phyloP scores from a whole-genome alignment of 768 basidiomycete genomes.

The Naganishia randhawae region DNA sequence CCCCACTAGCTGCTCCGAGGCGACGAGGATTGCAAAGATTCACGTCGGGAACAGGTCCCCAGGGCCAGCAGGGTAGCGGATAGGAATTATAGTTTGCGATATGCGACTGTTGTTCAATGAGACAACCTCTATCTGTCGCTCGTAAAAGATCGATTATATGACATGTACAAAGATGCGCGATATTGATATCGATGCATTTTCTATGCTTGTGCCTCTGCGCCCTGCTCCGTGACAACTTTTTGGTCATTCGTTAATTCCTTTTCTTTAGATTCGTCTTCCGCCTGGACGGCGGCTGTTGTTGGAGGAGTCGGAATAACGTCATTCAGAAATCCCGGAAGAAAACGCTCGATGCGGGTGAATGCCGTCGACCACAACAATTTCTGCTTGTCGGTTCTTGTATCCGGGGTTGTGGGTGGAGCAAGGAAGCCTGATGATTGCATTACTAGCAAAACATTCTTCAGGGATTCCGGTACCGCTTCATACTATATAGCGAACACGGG shows the following conservation, averaged over 20 bases:
- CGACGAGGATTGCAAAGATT: no score
- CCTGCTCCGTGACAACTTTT: not conserved
- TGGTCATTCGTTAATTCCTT: not conserved
- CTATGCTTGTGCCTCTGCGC: not conserved
- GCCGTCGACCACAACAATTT: slow-evolving; percentile 72
- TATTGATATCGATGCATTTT: not conserved
- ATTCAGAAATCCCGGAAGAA: slow-evolving; percentile 80
- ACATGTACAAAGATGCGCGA: not conserved
- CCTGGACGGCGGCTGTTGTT: not conserved
- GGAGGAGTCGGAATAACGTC: slow-evolving; percentile 34
- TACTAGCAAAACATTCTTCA: slow-evolving; percentile 93
- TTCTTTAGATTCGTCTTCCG: not conserved
- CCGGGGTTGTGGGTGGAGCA: slow-evolving; percentile 57
- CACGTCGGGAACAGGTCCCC: no score
- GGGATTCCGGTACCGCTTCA: slow-evolving; percentile 90
- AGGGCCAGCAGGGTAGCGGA: no score
- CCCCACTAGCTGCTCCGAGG: no score
- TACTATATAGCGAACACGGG: slow-evolving; percentile 56
- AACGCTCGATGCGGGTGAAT: slow-evolving; percentile 78
- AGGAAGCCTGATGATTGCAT: slow-evolving; percentile 87
- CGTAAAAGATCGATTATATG: no score
- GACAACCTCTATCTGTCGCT: no score
- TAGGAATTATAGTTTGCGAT: no score
- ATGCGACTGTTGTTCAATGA: no score
- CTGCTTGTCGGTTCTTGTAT: slow-evolving; percentile 38